These are phyloP conservation scores for Cenchrus fungigraminus DNA, from an alignment of 176 grass and related monocot genomes.

Conservation along the genomic window DNA sequence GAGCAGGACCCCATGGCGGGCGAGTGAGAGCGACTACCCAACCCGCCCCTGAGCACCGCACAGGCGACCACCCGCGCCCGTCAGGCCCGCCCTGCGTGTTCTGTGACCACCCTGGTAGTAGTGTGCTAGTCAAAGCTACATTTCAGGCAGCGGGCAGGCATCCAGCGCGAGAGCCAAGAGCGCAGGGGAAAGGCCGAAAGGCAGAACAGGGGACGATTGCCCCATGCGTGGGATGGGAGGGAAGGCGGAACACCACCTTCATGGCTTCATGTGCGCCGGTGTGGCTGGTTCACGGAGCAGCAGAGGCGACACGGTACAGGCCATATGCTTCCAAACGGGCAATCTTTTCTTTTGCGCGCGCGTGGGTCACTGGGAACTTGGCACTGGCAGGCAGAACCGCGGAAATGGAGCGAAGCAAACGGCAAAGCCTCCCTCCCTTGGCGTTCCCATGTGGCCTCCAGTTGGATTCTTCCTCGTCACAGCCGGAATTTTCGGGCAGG, in stretches of 20 bases:
- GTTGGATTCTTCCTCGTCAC: constrained; percentile 46
- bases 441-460: constrained; percentile 57
- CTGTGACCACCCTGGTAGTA: neutral
- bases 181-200: neutral
- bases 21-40: neutral
- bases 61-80: neutral
- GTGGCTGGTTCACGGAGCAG: neutral
- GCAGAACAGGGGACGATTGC: neutral
- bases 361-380: constrained; percentile 15
- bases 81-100: neutral
- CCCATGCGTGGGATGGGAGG: neutral
- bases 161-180: constrained; percentile 37
- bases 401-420: constrained; percentile 4
- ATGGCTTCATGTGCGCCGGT: neutral
- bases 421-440: neutral
- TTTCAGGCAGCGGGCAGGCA: constrained; percentile 14
- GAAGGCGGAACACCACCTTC: neutral
- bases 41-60: neutral
- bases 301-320: neutral
- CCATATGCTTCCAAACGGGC: neutral
- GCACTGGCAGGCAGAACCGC: neutral
- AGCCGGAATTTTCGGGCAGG: constrained; percentile 46
- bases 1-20: neutral
- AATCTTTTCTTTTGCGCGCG: neutral
- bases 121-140: constrained; percentile 40